Evolutionary conservation across 163 green algal species (phyloP), one percentile per base, ranked within the genome.

Genomic region (Scenedesmus sp.): DNA sequence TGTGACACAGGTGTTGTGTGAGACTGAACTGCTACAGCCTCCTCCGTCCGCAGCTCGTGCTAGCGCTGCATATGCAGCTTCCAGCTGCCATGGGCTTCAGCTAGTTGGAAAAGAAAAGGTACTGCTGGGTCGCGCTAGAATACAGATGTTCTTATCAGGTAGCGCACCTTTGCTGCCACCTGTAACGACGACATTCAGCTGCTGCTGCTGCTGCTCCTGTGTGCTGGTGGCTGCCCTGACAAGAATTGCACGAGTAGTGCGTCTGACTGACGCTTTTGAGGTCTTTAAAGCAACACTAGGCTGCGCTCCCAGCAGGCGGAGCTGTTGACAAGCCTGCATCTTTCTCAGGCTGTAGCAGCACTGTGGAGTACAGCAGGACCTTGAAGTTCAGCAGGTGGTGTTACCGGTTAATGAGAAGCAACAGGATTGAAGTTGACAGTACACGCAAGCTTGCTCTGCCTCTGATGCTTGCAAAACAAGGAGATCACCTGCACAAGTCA

Each of bases 111-210:
- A 70, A 70, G 1, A 0, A 70, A 70, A 70, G 62, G 13, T 70
- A 70, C 62, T 12, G 62, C 62, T 20, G 10, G 13, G 34, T 9
- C 8, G 6, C 59, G 7, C 57, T 84, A 52, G 26, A 26, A 79
- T 55, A 8, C 34, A 83, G 26, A 52, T 1, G 5, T 18, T 66
- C 20, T 54, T 2, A 26, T 34, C 59, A 46, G 18, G 59, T n/a
- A 73, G 2, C 18, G 13, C 54, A 85, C 87, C 87, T 79, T 92
- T 92, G 81, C 60, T 88, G 26, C 79, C 88, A 54, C 88, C 88
- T 7, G 88, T 92, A 18, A 92, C 84, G 62, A 92, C 88, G 52
- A 92, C 88, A 79, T 82, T 62, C 79, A 88, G 60, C 46, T 56
- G 26, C 52, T 87, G 52, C 46, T 76, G 84, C 10, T 89, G 60